Percentiles rank a stretch among this genome's conserved stretches.
Evolutionary conservation across 768 basidiomycete species (phyloP).

Genomic region (Mycena albidolilacea): DNA sequence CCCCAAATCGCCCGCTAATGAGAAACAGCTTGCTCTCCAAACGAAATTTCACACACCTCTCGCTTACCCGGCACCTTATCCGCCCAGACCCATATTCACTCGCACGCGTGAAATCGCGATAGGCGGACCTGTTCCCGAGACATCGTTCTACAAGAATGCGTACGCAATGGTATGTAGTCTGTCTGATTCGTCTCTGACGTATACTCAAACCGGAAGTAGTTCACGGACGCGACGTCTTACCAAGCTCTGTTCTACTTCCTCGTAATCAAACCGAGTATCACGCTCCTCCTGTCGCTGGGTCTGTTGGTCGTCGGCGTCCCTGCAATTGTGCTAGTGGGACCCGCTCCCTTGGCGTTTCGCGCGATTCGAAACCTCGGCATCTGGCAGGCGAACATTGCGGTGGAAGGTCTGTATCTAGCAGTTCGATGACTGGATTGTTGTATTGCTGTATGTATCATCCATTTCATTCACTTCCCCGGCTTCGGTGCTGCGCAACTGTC

Average conservation of each 20-base stretch:
- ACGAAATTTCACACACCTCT: conserved; percentile 78
- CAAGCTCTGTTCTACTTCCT: conserved; percentile 92
- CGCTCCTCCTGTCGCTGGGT: conserved; percentile 71
- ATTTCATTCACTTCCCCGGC: background rate
- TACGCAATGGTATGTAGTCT: conserved; percentile 80
- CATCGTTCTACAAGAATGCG: conserved; percentile 85
- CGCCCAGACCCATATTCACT: conserved; percentile 84
- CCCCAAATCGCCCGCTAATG: background rate
- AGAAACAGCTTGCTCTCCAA: conserved; percentile 73
- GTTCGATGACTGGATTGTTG: conserved; percentile 49
- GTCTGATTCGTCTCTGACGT: conserved; percentile 4
- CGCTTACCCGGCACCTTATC: conserved; percentile 73
- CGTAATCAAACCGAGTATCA: conserved; percentile 88
- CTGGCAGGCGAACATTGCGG: conserved; percentile 89
- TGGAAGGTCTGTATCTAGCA: conserved; percentile 74
- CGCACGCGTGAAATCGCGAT: conserved; percentile 62
- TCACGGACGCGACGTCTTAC: conserved; percentile 86
- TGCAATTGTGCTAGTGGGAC: conserved; percentile 70
- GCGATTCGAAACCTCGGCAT: conserved; percentile 76
- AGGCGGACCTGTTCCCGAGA: conserved; percentile 62
- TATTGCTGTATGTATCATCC: conserved; percentile 22
- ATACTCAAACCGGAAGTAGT: conserved; percentile 57
- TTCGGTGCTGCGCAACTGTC: no score
- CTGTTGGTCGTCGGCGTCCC: conserved; percentile 72
- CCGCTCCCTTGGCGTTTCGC: conserved; percentile 78